Percentiles rank a stretch among this genome's conserved stretches.
phyloP scores from a whole-genome alignment of 2,329 filamentous ascomycete genomes.

The Pyrenochaeta sp. region DNA sequence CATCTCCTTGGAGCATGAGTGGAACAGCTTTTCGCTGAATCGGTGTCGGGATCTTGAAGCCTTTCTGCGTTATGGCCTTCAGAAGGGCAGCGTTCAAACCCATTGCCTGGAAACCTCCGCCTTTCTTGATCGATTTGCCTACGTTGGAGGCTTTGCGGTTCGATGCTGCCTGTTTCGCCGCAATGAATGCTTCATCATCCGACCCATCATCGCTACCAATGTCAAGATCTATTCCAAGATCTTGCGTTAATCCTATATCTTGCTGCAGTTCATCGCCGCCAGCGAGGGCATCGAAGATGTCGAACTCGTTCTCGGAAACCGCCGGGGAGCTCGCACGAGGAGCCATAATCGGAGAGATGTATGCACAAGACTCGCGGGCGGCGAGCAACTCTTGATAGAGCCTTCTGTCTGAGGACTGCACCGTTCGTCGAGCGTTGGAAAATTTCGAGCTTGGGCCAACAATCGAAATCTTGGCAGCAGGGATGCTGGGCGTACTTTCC shows the following conservation, averaged over 20 bases:
- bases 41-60: conserved; percentile 93
- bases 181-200: conserved; percentile 88
- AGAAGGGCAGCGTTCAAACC: conserved; percentile 82
- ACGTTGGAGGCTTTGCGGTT: conserved; percentile 85
- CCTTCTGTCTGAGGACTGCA: conserved; percentile 10
- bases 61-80: conserved; percentile 91
- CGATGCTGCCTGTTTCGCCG: conserved; percentile 82
- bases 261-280: conserved; percentile 62
- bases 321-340: conserved; percentile 80
- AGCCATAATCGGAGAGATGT: conserved; percentile 64
- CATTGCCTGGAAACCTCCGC: conserved; percentile 97
- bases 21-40: conserved; percentile 98
- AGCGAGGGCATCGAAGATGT: conserved; percentile 83
- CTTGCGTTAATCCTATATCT: conserved; percentile 46
- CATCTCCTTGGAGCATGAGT: conserved; percentile 84
- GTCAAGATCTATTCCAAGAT: conserved; percentile 47
- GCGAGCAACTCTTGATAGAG: conserved; percentile 19
- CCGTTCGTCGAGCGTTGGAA: conserved; percentile 15
- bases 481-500: conserved; percentile 14
- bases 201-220: conserved; percentile 64
- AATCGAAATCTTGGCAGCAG: conserved; percentile 36
- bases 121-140: conserved; percentile 88
- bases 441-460: conserved; percentile 33
- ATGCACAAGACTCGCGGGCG: conserved; percentile 1
- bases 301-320: conserved; percentile 87